A percentile compares a stretch with the other conserved stretches of the same genome.
These are phyloP conservation scores for Trichophaea hybrida DNA, from an alignment of 2,329 filamentous ascomycete species.

Conservation along the genomic window DNA sequence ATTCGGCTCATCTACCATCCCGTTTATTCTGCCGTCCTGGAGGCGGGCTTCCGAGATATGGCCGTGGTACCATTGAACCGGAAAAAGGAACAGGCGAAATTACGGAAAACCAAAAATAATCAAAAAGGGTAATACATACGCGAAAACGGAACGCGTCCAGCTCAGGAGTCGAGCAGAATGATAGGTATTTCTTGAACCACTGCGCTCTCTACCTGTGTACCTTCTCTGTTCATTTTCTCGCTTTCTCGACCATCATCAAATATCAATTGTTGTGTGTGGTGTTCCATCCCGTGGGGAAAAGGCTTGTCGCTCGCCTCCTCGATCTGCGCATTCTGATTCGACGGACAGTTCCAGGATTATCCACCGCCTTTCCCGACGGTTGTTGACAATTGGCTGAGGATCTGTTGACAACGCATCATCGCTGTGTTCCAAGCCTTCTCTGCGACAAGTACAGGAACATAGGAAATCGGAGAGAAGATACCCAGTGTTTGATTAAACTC, in stretches of 20 bases:
- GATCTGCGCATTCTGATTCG: not conserved
- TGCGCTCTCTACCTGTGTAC: not conserved
- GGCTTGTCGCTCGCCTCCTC: not conserved
- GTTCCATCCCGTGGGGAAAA: not conserved
- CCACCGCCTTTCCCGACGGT: not conserved
- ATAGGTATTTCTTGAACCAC: not conserved
- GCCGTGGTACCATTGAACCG: no score
- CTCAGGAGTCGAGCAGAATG: not conserved
- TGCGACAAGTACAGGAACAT: not conserved
- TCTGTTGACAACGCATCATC: slow-evolving; percentile 2
- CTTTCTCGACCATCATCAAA: not conserved
- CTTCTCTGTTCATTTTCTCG: not conserved
- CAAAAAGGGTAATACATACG: no score
- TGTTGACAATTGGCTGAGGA: not conserved
- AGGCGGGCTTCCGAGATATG: no score
- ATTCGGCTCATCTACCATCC: no score
- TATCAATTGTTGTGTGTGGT: not conserved
- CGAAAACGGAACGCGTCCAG: not conserved
- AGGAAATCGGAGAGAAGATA: not conserved
- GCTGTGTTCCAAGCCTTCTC: not conserved
- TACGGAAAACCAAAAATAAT: not conserved
- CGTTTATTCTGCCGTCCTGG: no score
- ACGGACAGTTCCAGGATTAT: not conserved
- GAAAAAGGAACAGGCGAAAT: not conserved
- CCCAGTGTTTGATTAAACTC: not conserved